These are phyloP conservation scores for Magnolia sinica DNA, from an alignment of 164 flowering plant genomes.

Conservation along the genomic window DNA sequence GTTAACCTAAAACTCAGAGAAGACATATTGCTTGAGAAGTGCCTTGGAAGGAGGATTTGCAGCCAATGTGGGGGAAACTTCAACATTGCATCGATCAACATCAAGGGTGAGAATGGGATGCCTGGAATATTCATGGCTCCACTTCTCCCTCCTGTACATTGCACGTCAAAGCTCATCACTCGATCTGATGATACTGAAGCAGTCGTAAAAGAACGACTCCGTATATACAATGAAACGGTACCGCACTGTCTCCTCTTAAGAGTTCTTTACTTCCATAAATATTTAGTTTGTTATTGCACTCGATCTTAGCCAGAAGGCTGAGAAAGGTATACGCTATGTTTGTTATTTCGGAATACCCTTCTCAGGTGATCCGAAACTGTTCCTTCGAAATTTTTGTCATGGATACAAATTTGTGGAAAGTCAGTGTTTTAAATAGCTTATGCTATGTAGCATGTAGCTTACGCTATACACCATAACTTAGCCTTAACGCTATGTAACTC, in stretches of 20 bases:
- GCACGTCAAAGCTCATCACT: conserved; percentile 76
- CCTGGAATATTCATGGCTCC: conserved; percentile 86
- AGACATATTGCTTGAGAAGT: conserved; percentile 78
- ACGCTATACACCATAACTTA: too few species aligned
- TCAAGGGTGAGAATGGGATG: conserved; percentile 70
- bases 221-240: conserved; percentile 79
- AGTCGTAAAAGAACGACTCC: conserved; percentile 75
- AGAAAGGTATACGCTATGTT: background rate
- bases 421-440: too few species aligned
- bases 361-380: too few species aligned
- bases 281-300: background rate
- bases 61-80: conserved; percentile 79
- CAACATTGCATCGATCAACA: conserved; percentile 71
- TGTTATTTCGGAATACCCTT: too few species aligned
- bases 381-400: too few species aligned
- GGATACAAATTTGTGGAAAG: too few species aligned
- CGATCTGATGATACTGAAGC: conserved; percentile 85
- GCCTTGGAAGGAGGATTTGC: conserved; percentile 93
- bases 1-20: conserved; percentile 80
- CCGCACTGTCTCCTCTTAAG: background rate
- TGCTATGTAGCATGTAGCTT: too few species aligned
- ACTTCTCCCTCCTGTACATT: conserved; percentile 79
- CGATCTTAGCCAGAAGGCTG: background rate
- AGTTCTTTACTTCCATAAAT: background rate
- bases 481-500: too few species aligned